A percentile compares a stretch with the other conserved stretches of the same genome.
These are phyloP conservation scores for Colletotrichum spaethianum DNA, from an alignment of 2,329 filamentous ascomycete species.

Conservation along the genomic window DNA sequence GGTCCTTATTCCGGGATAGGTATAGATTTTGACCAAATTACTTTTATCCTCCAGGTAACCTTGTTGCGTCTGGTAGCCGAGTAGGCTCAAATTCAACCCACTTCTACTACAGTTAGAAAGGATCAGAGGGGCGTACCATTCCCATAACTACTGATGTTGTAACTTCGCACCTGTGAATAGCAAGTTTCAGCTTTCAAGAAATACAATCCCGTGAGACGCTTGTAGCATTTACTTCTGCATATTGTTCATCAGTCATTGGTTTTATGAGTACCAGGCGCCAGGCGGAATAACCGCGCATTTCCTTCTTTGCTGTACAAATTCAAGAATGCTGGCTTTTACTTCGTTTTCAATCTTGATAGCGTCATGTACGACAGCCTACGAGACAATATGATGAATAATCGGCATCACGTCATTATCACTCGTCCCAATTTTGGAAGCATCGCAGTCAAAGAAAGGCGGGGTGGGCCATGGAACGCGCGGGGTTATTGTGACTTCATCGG, in stretches of 20 bases:
- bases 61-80: no score
- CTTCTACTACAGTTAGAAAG: no score
- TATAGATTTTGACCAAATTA: no score
- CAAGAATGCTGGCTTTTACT: background rate
- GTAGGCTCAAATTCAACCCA: no score
- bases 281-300: background rate
- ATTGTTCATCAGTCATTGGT: background rate
- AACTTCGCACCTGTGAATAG: no score
- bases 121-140: no score
- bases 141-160: no score
- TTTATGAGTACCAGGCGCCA: no score
- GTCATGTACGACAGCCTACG: background rate
- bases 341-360: background rate
- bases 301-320: background rate
- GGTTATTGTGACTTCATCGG: constrained; percentile 1
- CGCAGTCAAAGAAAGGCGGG: background rate
- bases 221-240: background rate
- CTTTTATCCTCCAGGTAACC: no score
- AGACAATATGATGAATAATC: constrained; percentile 1
- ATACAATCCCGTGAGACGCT: background rate
- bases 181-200: no score
- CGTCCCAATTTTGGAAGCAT: background rate
- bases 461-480: constrained; percentile 1
- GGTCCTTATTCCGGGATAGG: background rate
- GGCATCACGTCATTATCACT: background rate